These are phyloP conservation scores for Casuarina cunninghamiana DNA, from an alignment of 306 rosid species.

Conservation along the genomic window DNA sequence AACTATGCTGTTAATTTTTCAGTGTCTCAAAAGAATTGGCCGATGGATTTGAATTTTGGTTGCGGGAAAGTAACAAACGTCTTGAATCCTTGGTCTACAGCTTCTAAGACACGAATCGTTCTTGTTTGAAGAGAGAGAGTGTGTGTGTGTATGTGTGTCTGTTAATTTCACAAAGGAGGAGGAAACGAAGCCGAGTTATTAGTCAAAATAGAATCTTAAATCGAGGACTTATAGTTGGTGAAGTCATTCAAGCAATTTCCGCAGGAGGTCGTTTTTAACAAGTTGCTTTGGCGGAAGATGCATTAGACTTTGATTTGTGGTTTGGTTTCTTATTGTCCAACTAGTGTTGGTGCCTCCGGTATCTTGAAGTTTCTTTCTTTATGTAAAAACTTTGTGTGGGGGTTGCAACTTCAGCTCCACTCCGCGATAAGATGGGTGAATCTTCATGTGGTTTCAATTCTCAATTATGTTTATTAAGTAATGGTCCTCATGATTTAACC, in stretches of 20 bases:
- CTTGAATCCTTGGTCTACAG: not conserved
- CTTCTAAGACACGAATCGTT: not conserved
- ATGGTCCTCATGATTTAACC: not conserved
- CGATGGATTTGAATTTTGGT: not conserved
- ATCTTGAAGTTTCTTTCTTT: not conserved
- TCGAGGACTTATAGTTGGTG: not conserved
- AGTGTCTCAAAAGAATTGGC: not conserved
- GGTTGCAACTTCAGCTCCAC: not conserved
- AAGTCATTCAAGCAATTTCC: not conserved
- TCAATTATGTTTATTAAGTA: not conserved
- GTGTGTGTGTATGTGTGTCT: not conserved
- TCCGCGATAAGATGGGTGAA: not conserved
- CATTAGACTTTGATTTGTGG: not conserved
- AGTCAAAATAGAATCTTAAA: not conserved
- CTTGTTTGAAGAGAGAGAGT: not conserved
- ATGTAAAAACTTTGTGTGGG: not conserved
- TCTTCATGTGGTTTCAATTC: not conserved
- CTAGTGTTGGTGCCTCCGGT: not conserved
- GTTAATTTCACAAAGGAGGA: not conserved
- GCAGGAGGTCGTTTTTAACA: not conserved
- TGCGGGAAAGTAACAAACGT: no score
- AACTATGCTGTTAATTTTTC: not conserved
- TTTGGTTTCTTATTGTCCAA: not conserved
- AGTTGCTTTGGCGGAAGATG: not conserved
- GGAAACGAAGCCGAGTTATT: not conserved